These are phyloP conservation scores for Neurospora crassa DNA, from an alignment of 2,329 filamentous ascomycete genomes.

Conservation along the genomic window DNA sequence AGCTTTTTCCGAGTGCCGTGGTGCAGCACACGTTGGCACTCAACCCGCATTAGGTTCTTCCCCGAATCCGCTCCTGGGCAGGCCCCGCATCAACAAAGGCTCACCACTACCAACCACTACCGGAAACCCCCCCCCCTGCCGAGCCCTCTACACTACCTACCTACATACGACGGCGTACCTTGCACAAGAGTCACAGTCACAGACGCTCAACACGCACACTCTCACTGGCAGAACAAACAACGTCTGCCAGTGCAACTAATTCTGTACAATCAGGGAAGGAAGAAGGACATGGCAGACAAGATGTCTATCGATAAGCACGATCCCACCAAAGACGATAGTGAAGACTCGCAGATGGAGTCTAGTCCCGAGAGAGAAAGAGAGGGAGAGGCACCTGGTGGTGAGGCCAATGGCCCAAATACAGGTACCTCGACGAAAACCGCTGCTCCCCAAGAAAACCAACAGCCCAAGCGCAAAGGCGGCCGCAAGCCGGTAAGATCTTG, in stretches of 20 bases:
- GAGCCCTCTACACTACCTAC: neutral
- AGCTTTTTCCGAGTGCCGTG: neutral
- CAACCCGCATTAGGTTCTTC: neutral
- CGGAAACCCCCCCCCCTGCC: neutral
- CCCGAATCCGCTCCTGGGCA: neutral
- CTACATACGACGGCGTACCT: neutral
- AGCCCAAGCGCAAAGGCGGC: slow-evolving; percentile 92
- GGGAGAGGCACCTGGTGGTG: slow-evolving; percentile 32
- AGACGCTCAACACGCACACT: neutral
- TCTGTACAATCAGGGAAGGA: slow-evolving; percentile 17
- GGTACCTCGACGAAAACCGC: slow-evolving; percentile 20
- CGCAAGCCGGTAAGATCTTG: slow-evolving; percentile 73
- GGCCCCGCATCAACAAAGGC: neutral
- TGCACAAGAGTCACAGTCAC: neutral
- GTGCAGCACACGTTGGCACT: neutral
- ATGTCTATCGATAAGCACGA: slow-evolving; percentile 59
- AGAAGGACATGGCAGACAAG: slow-evolving; percentile 51
- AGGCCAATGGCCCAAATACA: neutral
- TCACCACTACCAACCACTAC: neutral
- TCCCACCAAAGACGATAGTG: slow-evolving; percentile 46
- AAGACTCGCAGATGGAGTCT: slow-evolving; percentile 48
- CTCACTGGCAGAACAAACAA: slow-evolving; percentile 22
- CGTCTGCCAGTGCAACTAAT: slow-evolving; percentile 33
- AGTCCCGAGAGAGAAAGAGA: slow-evolving; percentile 52
- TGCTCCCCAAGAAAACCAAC: slow-evolving; percentile 40